Percentiles rank a stretch among this genome's conserved stretches.
Conservation (phyloP, 768 basidiomycete species). For the Russula ochroleuca region DNA sequence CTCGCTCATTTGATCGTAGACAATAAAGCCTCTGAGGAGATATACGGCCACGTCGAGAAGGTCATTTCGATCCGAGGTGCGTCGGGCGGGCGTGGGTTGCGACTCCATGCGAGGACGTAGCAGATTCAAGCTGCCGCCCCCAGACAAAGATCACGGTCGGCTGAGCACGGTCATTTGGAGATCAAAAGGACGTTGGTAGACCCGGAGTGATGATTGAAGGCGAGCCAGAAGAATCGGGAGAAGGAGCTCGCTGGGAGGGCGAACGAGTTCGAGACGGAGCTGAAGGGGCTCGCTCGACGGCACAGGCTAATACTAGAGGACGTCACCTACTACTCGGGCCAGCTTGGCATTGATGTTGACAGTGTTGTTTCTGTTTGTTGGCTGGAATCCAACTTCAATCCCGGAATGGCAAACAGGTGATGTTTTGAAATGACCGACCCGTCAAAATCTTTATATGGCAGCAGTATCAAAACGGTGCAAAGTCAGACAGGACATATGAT, state of each 20-base stretch:
- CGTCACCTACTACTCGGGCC: too few relatives aligned
- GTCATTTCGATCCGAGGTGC: slow-evolving; percentile 68
- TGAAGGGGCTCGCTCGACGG: too few relatives aligned
- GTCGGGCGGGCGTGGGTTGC: slow-evolving; percentile 39
- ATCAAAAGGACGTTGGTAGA: slow-evolving; percentile 80
- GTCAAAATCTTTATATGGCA: too few relatives aligned
- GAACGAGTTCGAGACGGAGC: slow-evolving; percentile 82
- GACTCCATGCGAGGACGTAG: slow-evolving; percentile 37
- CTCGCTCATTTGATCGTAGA: slow-evolving; percentile 85
- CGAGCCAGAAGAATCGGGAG: slow-evolving; percentile 75
- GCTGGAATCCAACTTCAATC: too few relatives aligned
- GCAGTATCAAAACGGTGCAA: too few relatives aligned
- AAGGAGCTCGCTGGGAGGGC: slow-evolving; percentile 65
- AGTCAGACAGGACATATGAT: too few relatives aligned
- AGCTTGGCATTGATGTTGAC: too few relatives aligned
- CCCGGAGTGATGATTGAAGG: slow-evolving; percentile 79
- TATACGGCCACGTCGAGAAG: slow-evolving; percentile 89
- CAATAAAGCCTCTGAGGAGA: slow-evolving; percentile 79
- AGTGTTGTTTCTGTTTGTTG: too few relatives aligned
- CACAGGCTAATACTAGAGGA: too few relatives aligned
- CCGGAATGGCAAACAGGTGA: too few relatives aligned
- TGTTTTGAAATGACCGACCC: too few relatives aligned
- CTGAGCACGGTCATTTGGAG: slow-evolving; percentile 82
- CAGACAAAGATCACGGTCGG: slow-evolving; percentile 64
- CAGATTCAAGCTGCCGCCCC: slow-evolving; percentile 54